Evolutionary conservation across 192 early-diverging fungal species (phyloP), one percentile per base, ranked within the genome.

Genomic region (Coemansia sp.): DNA sequence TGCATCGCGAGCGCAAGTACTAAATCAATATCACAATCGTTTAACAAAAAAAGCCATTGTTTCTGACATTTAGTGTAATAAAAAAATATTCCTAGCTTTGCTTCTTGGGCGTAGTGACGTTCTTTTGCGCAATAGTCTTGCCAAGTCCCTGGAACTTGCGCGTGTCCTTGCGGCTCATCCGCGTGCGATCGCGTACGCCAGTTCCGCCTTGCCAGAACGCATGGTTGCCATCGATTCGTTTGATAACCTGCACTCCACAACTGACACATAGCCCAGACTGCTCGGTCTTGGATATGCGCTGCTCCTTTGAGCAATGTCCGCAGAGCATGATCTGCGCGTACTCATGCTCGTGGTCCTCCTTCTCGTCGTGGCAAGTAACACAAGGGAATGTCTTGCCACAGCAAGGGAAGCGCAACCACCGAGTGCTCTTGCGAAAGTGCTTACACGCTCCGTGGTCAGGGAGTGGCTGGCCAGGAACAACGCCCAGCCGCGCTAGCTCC

Each of bases 351-450:
- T 95, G 94, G 37, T 81, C 86, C 58, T 94, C 90, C 41, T 84
- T 76, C 2, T 87, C 85, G 57, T 94, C 92, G 53, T 97, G 95
- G 71, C 95, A 97, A 2, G 84, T 57, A 73, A 94, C 94, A 62
- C 95, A 97, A 0, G 94, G 86, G 65, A 87, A 93, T 12, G 92
- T 74, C 70, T 89, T 92, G 58, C 86, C 86, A 67, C 95, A 97
- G 84, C 95, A 97, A 1, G 94, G 90, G 72, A 97, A 97, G 19
- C 95, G 86, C 78, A 97, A 92, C 93, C 94, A 97, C 22, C 95
- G 85, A 41, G 89, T 89, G 20, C 92, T 94, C 73, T 91, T 92
- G n/a, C 85, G 70, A 73, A 94, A 97, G 59, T 97, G 94, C 51
- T 85, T 79, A 76, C 95, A 97, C 0, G 90, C 77, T 2, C 95